Evolutionary conservation across 805 yeast genomes (phyloP).

Genomic region (Schwanniomyces vanrijiae): DNA sequence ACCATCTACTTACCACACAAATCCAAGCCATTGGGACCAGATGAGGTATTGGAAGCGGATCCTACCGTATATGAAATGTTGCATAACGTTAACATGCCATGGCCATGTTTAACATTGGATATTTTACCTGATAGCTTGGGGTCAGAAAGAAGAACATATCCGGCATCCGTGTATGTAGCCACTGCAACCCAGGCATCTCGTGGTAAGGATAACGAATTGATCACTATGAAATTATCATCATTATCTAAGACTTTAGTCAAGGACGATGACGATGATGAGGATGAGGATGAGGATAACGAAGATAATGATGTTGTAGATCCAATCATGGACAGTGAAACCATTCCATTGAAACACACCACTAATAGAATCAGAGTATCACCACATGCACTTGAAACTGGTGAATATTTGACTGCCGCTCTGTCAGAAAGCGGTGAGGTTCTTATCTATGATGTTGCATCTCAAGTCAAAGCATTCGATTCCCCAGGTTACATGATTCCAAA

Average conservation of each 20-base stretch:
- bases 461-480: constrained; percentile 77
- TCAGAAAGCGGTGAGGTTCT: constrained; percentile 87
- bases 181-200: constrained; percentile 93
- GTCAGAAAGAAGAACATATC: constrained; percentile 82
- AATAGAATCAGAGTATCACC: constrained; percentile 88
- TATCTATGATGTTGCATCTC: constrained; percentile 79
- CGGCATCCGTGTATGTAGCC: constrained; percentile 80
- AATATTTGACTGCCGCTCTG: constrained; percentile 84
- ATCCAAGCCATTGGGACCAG: constrained; percentile 89
- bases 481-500: constrained; percentile 87
- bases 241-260: constrained; percentile 84
- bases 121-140: constrained; percentile 86
- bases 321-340: constrained; percentile 78
- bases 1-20: constrained; percentile 82
- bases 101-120: constrained; percentile 96
- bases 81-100: constrained; percentile 88
- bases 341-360: constrained; percentile 79
- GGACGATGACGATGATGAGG: constrained; percentile 76
- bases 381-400: constrained; percentile 68
- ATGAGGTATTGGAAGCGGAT: constrained; percentile 95
- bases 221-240: constrained; percentile 79
- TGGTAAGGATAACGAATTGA: constrained; percentile 84
- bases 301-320: constrained; percentile 74
- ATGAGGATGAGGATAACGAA: constrained; percentile 66
- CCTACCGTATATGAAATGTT: constrained; percentile 95